Evolutionary conservation across 2,329 filamentous ascomycete species (phyloP).

Genomic region (Fusarium sp.): DNA sequence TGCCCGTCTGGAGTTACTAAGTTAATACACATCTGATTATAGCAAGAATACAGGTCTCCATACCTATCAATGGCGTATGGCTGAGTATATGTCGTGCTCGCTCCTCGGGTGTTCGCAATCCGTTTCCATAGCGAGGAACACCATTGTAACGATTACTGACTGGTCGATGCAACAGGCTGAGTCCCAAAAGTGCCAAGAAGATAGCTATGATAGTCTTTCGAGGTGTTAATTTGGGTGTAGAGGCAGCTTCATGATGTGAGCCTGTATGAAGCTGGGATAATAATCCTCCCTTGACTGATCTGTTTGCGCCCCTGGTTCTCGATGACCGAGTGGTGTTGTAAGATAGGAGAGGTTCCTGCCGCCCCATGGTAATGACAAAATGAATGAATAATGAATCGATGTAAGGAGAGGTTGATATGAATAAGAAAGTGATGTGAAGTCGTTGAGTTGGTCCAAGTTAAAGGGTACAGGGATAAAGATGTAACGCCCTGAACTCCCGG

Average conservation of each 20-base stretch:
- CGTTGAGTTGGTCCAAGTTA: neutral
- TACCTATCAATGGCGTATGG: constrained; percentile 61
- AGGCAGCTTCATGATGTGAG: constrained; percentile 29
- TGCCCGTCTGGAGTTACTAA: constrained; percentile 75
- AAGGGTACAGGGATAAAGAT: constrained; percentile 21
- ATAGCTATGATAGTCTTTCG: constrained; percentile 36
- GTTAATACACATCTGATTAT: neutral
- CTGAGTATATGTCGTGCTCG: constrained; percentile 58
- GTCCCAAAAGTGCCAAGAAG: constrained; percentile 39
- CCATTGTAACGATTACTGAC: constrained; percentile 37
- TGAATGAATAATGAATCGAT: neutral
- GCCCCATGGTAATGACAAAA: constrained; percentile 25
- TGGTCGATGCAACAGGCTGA: constrained; percentile 42
- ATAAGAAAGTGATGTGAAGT: neutral
- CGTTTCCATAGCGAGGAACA: constrained; percentile 39
- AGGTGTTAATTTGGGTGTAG: constrained; percentile 39
- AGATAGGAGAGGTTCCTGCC: constrained; percentile 34
- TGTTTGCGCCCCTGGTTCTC: constrained; percentile 22
- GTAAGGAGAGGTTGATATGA: neutral
- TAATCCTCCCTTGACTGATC: constrained; percentile 29
- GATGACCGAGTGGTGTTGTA: constrained; percentile 25
- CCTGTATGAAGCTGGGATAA: constrained; percentile 31
- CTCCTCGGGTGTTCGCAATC: constrained; percentile 52
- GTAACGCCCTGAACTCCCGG: neutral
- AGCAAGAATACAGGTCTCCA: neutral